These are phyloP conservation scores for Fusarium paranaense DNA, from an alignment of 2,329 filamentous ascomycete genomes.

Conservation along the genomic window DNA sequence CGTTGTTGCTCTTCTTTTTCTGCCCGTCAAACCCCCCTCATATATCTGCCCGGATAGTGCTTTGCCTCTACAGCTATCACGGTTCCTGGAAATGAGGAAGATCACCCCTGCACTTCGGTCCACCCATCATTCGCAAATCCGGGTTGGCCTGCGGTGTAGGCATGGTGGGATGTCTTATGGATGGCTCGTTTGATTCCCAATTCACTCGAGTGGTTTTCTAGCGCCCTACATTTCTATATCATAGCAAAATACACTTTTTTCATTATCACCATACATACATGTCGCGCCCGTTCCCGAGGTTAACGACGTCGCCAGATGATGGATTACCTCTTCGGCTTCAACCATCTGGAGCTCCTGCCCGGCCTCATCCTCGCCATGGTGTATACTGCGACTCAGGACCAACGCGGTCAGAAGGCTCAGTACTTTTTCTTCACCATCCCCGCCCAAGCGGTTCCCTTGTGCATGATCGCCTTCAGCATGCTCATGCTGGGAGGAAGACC, in stretches of 20 bases:
- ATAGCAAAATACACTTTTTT: constrained; percentile 34
- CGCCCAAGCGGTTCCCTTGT: constrained; percentile 82
- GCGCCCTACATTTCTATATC: constrained; percentile 69
- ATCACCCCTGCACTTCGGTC: constrained; percentile 74
- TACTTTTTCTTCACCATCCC: constrained; percentile 89
- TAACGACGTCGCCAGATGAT: constrained; percentile 46
- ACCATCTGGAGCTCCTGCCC: constrained; percentile 60
- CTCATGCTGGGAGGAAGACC: constrained; percentile 72
- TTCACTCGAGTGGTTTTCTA: constrained; percentile 68
- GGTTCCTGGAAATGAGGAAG: constrained; percentile 89
- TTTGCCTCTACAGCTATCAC: constrained; percentile 75
- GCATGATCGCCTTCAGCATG: constrained; percentile 80
- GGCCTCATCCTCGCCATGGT: constrained; percentile 82
- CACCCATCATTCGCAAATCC: constrained; percentile 76
- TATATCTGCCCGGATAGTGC: constrained; percentile 85
- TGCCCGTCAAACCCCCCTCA: constrained; percentile 55
- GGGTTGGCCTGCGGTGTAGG: constrained; percentile 74
- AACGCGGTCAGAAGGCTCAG: constrained; percentile 78
- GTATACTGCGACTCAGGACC: constrained; percentile 90
- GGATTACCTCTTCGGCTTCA: constrained; percentile 49
- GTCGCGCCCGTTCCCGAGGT: constrained; percentile 25
- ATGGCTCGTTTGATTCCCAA: constrained; percentile 73
- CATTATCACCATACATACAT: neutral
- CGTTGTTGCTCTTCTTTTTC: constrained; percentile 31
- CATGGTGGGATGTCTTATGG: constrained; percentile 81